Base-by-base conservation (phyloP, 805 yeast genomes). In the Pichia exigua region DNA sequence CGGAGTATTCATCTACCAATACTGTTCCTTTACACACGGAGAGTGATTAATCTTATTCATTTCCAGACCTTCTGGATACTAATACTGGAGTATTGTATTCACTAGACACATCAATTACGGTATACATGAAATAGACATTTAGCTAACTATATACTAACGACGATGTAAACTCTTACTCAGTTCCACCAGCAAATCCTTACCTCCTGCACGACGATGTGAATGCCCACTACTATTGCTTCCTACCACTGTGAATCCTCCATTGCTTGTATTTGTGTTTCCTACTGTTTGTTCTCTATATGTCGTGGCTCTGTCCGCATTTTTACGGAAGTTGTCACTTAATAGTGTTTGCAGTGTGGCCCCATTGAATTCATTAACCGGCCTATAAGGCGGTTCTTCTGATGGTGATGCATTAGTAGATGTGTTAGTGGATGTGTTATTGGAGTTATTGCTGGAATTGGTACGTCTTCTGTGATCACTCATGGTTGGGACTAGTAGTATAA, bases 281-380 rank as follows among this genome's bases (percentile, higher is more conserved):
- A n/a, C 20, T 20, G 39, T n/a, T 3, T 17, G 4, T 10, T 43
- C 46, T 10, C n/a, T 24, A 27, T 43, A 48, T 7, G 28, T 26
- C 9, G n/a, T 18, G 2, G 44, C 43, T 4, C 22, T 38, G 4
- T 38, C n/a, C 10, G 27, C 35, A 20, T 39, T 26, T 11, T 15
- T 28, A 8, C 40, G 13, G 44, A 50, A 50, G 26, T 50, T 46
- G 28, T 21, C 28, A 4, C 32, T 26, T 8, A 50, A 26, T 2
- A 42, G 24, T 4, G 35, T 27, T 18, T 50, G 53, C 10, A 50
- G 8, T 11, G 42, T 46, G 17, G 21, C 11, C 13, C 44, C 40
- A 18, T 50, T 50, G 47, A 50, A 50, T 5, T 24, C 24, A 32
- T 50, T 46, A 3, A 50, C 53, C n/a, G 53, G 44, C 1, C 28